Evolutionary conservation across 225 moss, liverwort and hornwort genomes (phyloP), one percentile per base, ranked within the genome.

Genomic region (Asterella californica): DNA sequence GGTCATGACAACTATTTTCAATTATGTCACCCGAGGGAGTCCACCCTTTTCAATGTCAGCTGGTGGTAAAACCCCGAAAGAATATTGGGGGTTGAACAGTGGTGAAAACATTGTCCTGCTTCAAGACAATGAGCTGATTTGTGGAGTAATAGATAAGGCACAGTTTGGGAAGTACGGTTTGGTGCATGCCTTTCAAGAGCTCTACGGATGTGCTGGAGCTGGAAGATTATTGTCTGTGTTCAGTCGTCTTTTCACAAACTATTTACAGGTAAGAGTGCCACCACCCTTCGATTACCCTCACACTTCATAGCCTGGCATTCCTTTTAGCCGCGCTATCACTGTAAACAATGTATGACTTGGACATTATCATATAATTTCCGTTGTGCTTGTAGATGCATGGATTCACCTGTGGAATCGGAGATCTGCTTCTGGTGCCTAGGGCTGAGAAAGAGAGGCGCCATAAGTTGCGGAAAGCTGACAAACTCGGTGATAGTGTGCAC

Each of bases 161-260:
- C 97, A 99, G 79, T 99, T 99, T 84, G 97, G 97, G 71, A 93
- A 95, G 83, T 99, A 92, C 36, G 97, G 97, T 18, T 86, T 95
- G 0, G 95, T 99, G 6, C 97, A 99, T 79, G 91, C 93, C 49
- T 94, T 99, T 78, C 97, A 99, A 81, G 97, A 99, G 79, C 88
- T 99, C 9, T 99, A 99, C 83, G 97, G 95, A 75, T 91, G 90
- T 79, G 84, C 81, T 62, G 87, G 89, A 86, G 94, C 97, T 38
- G 97, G 97, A 57, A 90, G 86, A 80, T 78, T 99, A 70, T 83
- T 99, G 70, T 99, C 97, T 53, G 81, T 99, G 46, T 95, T 99
- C 88, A 99, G 97, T 78, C 95, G 97, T 55, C 93, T 99, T 72
- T 99, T 99, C 84, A 99, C 97, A 71, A 83, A 90, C 19, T 99